Conservation (phyloP, 106 monocot genomes). For the Apostasia ramifera region DNA sequence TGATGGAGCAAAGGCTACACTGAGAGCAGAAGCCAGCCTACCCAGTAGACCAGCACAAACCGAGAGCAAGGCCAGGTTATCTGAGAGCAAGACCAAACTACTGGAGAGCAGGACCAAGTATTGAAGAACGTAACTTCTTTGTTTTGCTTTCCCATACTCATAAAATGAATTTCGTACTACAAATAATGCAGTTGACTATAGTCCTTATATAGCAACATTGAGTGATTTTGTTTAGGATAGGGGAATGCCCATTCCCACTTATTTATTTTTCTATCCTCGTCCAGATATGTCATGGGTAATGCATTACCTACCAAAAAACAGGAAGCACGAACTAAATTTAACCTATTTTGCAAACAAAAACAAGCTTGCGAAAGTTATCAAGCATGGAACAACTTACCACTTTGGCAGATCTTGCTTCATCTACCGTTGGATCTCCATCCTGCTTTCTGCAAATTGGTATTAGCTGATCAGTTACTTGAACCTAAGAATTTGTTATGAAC, state of each 20-base stretch:
- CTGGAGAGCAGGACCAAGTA: too few relatives aligned
- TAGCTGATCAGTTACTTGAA: not conserved
- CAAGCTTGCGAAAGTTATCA: not conserved
- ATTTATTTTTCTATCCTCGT: not conserved
- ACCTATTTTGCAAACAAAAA: not conserved
- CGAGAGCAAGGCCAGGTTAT: too few relatives aligned
- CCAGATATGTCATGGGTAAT: not conserved
- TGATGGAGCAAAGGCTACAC: too few relatives aligned
- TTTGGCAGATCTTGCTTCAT: slow-evolving; percentile 51
- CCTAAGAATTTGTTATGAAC: not conserved
- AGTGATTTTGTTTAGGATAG: too few relatives aligned
- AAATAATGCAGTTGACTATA: too few relatives aligned
- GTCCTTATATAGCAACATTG: too few relatives aligned
- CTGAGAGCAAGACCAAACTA: too few relatives aligned
- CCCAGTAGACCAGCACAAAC: too few relatives aligned
- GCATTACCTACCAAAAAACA: not conserved
- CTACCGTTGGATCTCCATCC: slow-evolving; percentile 32
- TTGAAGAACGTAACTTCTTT: too few relatives aligned
- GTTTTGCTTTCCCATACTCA: too few relatives aligned
- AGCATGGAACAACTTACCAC: slow-evolving; percentile 33
- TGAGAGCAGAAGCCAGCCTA: too few relatives aligned
- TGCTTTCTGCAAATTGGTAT: slow-evolving; percentile 44
- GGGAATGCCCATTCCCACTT: not conserved
- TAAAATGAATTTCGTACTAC: too few relatives aligned
- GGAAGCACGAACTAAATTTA: not conserved